A percentile compares a stretch with the other conserved stretches of the same genome.
phyloP scores from a whole-genome alignment of 352 stramenopile species.

The Globisporangium rhizosaccharum region DNA sequence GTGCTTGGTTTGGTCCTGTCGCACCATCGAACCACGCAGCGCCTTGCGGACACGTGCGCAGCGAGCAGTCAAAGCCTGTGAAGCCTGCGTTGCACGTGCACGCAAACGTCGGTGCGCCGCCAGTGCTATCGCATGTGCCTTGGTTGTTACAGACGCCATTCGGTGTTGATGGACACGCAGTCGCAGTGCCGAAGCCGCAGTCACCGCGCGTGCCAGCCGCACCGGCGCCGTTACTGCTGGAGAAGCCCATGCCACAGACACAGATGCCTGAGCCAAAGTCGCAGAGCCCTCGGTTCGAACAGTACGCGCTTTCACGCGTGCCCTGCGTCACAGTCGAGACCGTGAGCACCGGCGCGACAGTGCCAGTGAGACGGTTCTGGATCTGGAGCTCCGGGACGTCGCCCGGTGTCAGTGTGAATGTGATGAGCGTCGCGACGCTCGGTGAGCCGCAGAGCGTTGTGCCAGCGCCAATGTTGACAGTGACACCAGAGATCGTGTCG shows the following conservation, averaged over 20 bases:
- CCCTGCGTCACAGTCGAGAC: slow-evolving; percentile 21
- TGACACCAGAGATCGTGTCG: slow-evolving; percentile 48
- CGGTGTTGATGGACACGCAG: slow-evolving; percentile 31
- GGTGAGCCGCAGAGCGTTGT: slow-evolving; percentile 30
- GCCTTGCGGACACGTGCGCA: slow-evolving; percentile 44
- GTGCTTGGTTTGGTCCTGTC: slow-evolving; percentile 39
- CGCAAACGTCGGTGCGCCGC: slow-evolving; percentile 27
- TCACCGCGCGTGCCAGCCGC: slow-evolving; percentile 29
- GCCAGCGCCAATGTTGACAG: slow-evolving; percentile 16
- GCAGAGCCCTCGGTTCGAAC: slow-evolving; percentile 79
- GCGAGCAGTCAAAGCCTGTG: slow-evolving; percentile 47
- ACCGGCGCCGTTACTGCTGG: slow-evolving; percentile 48
- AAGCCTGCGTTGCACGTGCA: slow-evolving; percentile 67
- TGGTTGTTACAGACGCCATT: slow-evolving; percentile 35
- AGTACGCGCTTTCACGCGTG: slow-evolving; percentile 61
- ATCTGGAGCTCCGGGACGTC: slow-evolving; percentile 46
- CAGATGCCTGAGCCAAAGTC: slow-evolving; percentile 61
- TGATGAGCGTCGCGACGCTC: slow-evolving; percentile 45
- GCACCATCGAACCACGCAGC: slow-evolving; percentile 65
- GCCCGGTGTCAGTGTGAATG: slow-evolving; percentile 68
- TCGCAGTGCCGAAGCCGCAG: slow-evolving; percentile 31
- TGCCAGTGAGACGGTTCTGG: slow-evolving; percentile 33
- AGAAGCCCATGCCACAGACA: slow-evolving; percentile 55
- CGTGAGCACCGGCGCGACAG: slow-evolving; percentile 8
- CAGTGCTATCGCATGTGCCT: slow-evolving; percentile 32